A percentile compares a stretch with the other conserved stretches of the same genome.
These are phyloP conservation scores for Cytospora chrysosperma DNA, from an alignment of 2,329 filamentous ascomycete genomes.

Conservation along the genomic window DNA sequence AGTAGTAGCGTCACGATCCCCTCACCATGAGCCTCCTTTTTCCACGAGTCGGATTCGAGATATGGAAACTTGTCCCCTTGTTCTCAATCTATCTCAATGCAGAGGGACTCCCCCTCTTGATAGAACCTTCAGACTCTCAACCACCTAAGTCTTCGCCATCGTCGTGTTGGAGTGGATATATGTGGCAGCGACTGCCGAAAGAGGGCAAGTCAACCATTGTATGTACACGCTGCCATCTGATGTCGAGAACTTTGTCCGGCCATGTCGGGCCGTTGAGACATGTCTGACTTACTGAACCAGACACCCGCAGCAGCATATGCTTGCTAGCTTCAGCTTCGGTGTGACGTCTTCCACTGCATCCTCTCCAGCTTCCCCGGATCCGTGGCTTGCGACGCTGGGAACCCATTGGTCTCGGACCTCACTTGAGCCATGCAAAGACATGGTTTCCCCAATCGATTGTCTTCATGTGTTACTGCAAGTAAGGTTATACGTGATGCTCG, in stretches of 20 bases:
- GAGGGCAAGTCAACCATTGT: background rate
- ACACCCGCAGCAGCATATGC: background rate
- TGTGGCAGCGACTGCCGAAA: background rate
- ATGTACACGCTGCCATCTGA: background rate
- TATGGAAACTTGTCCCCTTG: no score
- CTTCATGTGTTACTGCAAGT: slow-evolving; percentile 3
- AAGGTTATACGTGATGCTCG: slow-evolving; percentile 6
- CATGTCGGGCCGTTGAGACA: slow-evolving; percentile 18
- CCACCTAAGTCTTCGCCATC: no score
- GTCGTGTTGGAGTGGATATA: background rate
- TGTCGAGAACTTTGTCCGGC: background rate
- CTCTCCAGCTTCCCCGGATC: no score
- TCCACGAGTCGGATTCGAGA: slow-evolving; percentile 33
- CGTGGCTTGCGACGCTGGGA: no score
- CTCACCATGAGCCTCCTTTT: slow-evolving; percentile 18
- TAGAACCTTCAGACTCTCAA: background rate
- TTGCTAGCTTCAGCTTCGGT: background rate
- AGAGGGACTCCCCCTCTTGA: background rate
- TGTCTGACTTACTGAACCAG: background rate
- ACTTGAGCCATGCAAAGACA: slow-evolving; percentile 15
- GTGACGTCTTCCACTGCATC: background rate
- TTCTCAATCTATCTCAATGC: no score
- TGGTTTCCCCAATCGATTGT: slow-evolving; percentile 23
- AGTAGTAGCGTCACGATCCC: slow-evolving; percentile 19
- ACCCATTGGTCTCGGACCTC: background rate